Base-by-base conservation (phyloP, 2,329 filamentous ascomycete genomes). In the Endoconidiophora polonica region DNA sequence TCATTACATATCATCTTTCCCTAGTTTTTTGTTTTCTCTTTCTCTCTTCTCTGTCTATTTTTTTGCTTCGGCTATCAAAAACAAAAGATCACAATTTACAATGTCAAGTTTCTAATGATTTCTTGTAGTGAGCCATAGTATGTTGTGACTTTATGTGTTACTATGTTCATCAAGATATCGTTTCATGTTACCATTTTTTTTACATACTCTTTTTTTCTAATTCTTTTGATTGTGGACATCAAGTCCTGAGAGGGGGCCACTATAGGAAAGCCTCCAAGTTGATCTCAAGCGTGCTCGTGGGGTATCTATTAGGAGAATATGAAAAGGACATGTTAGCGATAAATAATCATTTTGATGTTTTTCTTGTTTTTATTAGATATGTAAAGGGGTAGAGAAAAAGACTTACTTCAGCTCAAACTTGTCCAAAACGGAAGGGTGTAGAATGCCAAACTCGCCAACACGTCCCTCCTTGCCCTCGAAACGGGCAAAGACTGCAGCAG, bases 211-310 rank as follows among this genome's bases (percentile, higher is more conserved):
- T 33, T 47, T 53, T 44, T 48, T 44, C 37, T 52, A 45, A 51
- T 52, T 41, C 24, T 54, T 38, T 18, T 50, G 36, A 9, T 33
- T 40, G 22, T 37, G 46, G 37, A 36, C 49, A 47, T 44, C 49
- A 56, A 53, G 42, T 51, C 42, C 49, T 46, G 49, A 50, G 33
- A 49, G 48, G 51, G 44, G 42, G 46, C 43, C 48, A 60, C 63
- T 72, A 94, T 68, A 95, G 71, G 74, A 98, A 93, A 57, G 84
- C 77, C 67, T 96, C 90, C 29, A 96, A 76, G 66, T 96, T 94
- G 63, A 98, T 76, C 71, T 98, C 91, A 57, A 98, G 68, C 41
- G 86, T 87, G 68, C 87, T 95, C 59, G 94, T 87, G 40, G 91
- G 90, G 71, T 88, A 90, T 70, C 79, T 83, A 59, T 57, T 55